phyloP scores from a whole-genome alignment of 2,329 filamentous ascomycete genomes.

The Didymellaceae sp. region DNA sequence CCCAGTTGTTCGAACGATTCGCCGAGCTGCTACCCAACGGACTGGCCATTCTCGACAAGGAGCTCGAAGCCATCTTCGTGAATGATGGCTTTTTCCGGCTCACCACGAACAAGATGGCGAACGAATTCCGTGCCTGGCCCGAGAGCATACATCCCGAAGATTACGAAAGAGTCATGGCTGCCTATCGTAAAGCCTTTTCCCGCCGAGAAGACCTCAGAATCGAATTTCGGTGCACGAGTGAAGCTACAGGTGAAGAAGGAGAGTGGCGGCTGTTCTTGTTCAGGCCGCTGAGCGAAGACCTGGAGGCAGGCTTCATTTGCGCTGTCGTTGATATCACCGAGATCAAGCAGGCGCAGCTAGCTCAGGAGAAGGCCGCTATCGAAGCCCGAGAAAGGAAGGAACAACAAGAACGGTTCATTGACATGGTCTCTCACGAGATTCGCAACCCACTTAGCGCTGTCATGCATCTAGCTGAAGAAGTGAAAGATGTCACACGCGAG shows the following conservation, averaged over 20 bases:
- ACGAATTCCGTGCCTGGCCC: slow-evolving; percentile 54
- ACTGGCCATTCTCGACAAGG: slow-evolving; percentile 54
- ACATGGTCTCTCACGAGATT: slow-evolving; percentile 54
- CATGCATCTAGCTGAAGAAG: slow-evolving; percentile 53
- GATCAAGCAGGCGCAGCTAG: slow-evolving; percentile 53
- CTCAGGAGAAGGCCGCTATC: slow-evolving; percentile 51
- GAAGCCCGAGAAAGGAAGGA: slow-evolving; percentile 54
- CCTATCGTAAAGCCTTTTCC: slow-evolving; percentile 52
- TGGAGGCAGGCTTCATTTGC: slow-evolving; percentile 54
- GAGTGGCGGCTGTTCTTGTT: slow-evolving; percentile 54
- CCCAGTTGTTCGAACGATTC: slow-evolving; percentile 52
- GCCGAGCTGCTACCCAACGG: slow-evolving; percentile 56
- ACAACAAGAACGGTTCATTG: slow-evolving; percentile 56
- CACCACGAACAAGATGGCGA: slow-evolving; percentile 51
- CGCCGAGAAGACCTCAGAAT: slow-evolving; percentile 48
- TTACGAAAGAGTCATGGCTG: slow-evolving; percentile 53
- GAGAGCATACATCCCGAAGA: slow-evolving; percentile 55
- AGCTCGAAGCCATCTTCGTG: slow-evolving; percentile 55
- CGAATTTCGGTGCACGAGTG: slow-evolving; percentile 52
- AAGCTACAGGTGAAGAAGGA: slow-evolving; percentile 35
- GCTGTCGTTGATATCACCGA: slow-evolving; percentile 56
- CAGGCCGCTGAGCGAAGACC: slow-evolving; percentile 51
- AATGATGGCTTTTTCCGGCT: slow-evolving; percentile 55
- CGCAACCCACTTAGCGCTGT: slow-evolving; percentile 49
- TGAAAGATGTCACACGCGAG: slow-evolving; percentile 44